phyloP scores from a whole-genome alignment of 352 stramenopile genomes.

The Phytophthora macrochlamydospora region DNA sequence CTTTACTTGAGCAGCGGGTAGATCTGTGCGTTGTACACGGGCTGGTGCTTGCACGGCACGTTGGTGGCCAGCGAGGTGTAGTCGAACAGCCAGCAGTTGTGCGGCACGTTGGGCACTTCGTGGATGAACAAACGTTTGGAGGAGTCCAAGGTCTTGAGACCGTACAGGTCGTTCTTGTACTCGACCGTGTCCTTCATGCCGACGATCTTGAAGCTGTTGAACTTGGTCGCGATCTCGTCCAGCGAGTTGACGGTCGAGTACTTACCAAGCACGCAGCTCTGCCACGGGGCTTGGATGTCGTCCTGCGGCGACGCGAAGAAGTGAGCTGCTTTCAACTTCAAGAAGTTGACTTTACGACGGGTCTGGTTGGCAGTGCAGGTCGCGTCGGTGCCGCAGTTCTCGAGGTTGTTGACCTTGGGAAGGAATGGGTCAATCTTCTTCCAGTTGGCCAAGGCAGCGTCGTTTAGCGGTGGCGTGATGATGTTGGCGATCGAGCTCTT shows the following conservation, averaged over 20 bases:
- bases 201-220: conserved; percentile 33
- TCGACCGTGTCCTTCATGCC: conserved; percentile 41
- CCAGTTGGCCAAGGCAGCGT: conserved; percentile 39
- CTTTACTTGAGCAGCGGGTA: conserved; percentile 3
- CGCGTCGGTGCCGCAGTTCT: conserved; percentile 19
- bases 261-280: conserved; percentile 45
- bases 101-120: conserved; percentile 27
- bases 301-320: conserved; percentile 60
- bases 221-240: conserved; percentile 37
- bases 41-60: conserved; percentile 30
- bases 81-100: conserved; percentile 51
- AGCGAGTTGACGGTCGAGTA: conserved; percentile 44
- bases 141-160: conserved; percentile 42
- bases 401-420: conserved; percentile 50
- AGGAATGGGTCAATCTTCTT: conserved; percentile 45
- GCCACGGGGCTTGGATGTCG: conserved; percentile 47
- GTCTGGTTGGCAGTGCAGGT: conserved; percentile 27
- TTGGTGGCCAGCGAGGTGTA: conserved; percentile 39
- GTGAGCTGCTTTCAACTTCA: conserved; percentile 44
- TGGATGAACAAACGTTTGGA: conserved; percentile 32
- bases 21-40: conserved; percentile 29
- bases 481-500: conserved; percentile 48
- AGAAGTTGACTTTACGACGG: conserved; percentile 52
- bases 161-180: conserved; percentile 44
- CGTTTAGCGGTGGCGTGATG: conserved; percentile 31